These are phyloP conservation scores for Chenopodium formosanum DNA, from an alignment of 148 eudicot species.

Conservation along the genomic window DNA sequence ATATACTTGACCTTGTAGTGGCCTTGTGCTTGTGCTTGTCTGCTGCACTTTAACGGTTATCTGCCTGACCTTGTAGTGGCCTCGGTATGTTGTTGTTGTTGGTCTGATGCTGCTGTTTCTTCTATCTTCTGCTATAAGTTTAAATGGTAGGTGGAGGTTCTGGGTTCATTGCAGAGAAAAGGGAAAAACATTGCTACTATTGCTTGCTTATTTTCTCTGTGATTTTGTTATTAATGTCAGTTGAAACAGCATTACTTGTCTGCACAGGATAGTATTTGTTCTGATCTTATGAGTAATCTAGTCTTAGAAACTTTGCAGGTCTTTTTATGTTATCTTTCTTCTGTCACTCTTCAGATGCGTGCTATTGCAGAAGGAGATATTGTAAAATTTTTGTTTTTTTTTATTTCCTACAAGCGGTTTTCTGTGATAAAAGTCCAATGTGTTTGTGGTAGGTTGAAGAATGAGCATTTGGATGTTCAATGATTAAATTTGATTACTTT, in stretches of 20 bases:
- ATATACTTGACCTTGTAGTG: too few species aligned
- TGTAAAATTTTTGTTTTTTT: too few species aligned
- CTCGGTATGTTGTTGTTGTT: too few species aligned
- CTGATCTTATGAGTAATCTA: background rate
- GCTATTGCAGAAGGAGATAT: background rate
- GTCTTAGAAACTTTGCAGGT: background rate
- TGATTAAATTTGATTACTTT: too few species aligned
- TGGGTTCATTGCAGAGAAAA: too few species aligned
- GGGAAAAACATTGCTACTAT: background rate
- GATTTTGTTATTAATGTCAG: background rate
- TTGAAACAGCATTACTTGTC: conserved; percentile 3
- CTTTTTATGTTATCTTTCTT: background rate
- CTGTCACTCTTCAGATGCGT: background rate
- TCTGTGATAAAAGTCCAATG: background rate
- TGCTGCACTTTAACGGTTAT: too few species aligned
- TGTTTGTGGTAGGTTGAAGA: too few species aligned
- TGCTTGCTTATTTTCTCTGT: background rate
- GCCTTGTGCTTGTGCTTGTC: too few species aligned
- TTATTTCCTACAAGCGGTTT: background rate
- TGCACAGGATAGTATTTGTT: background rate
- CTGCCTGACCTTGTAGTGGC: too few species aligned
- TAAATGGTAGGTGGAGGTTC: background rate
- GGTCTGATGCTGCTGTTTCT: too few species aligned
- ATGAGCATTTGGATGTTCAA: too few species aligned
- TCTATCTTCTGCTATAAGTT: too few species aligned